Percentiles rank a stretch among this genome's conserved stretches.
These are phyloP conservation scores for Hypholoma sublateritium DNA, from an alignment of 768 basidiomycete genomes.

Conservation along the genomic window DNA sequence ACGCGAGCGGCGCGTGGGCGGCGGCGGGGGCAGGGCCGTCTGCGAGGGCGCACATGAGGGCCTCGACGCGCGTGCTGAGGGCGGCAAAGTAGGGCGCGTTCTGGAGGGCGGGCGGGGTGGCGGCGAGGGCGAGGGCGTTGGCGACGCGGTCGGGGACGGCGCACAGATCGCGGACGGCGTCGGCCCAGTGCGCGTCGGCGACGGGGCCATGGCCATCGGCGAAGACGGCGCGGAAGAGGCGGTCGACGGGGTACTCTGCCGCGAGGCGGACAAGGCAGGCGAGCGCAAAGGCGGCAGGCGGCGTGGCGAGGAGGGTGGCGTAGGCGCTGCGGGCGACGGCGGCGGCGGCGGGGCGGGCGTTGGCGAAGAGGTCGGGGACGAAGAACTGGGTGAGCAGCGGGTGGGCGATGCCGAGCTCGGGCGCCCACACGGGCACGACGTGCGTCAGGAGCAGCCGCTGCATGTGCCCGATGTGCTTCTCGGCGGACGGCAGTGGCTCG, in stretches of 20 bases:
- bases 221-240: conserved; percentile 58
- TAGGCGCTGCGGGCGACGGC: conserved; percentile 61
- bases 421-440: conserved; percentile 70
- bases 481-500: conserved; percentile 35
- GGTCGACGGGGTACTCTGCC: conserved; percentile 66
- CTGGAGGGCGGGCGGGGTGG: conserved; percentile 49
- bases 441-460: conserved; percentile 65
- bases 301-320: conserved; percentile 55
- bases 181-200: conserved; percentile 63
- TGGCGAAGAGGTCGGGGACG: conserved; percentile 62
- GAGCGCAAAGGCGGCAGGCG: conserved; percentile 50
- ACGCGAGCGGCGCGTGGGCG: conserved; percentile 35
- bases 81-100: conserved; percentile 55
- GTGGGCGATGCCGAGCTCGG: conserved; percentile 47
- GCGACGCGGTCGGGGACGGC: conserved; percentile 77
- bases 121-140: conserved; percentile 54
- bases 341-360: conserved; percentile 47
- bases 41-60: conserved; percentile 47
- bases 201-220: conserved; percentile 20
- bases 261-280: conserved; percentile 54
- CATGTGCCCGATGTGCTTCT: conserved; percentile 50
- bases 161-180: conserved; percentile 63
- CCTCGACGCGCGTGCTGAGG: conserved; percentile 53
- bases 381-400: conserved; percentile 69
- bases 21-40: not conserved